phyloP scores from a whole-genome alignment of 805 yeast species.

The Kodamaea laetipori region DNA sequence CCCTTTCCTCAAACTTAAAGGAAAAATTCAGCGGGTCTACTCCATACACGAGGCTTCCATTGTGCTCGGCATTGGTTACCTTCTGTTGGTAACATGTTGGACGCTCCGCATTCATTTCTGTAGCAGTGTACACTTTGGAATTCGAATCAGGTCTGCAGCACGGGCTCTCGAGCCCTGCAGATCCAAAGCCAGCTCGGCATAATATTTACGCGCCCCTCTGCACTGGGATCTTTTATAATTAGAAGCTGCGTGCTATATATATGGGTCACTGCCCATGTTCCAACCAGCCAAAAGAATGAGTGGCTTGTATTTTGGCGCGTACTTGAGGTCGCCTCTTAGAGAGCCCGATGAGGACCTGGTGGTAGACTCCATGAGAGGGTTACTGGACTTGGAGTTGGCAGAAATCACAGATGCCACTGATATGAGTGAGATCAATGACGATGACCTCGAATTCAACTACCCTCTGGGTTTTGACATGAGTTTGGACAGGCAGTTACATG shows the following conservation, averaged over 20 bases:
- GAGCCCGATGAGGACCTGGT: constrained; percentile 5
- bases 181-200: too few species aligned
- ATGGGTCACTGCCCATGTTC: background rate
- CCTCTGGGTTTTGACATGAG: constrained; percentile 1
- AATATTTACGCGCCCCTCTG: constrained; percentile 7
- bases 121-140: constrained; percentile 3
- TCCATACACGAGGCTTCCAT: constrained; percentile 4
- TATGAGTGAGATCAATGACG: constrained; percentile 4
- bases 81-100: constrained; percentile 10
- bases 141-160: constrained; percentile 4
- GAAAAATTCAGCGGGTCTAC: background rate
- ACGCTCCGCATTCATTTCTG: constrained; percentile 5
- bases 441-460: background rate
- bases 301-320: constrained; percentile 5
- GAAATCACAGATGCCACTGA: constrained; percentile 2
- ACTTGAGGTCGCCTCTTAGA: constrained; percentile 5
- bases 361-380: constrained; percentile 1
- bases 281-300: background rate
- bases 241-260: constrained; percentile 1
- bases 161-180: constrained; percentile 3
- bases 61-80: constrained; percentile 2
- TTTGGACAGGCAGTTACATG: background rate
- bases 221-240: constrained; percentile 2
- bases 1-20: constrained; percentile 5
- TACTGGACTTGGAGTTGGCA: constrained; percentile 5